These are phyloP conservation scores for Ananas comosus DNA, from an alignment of 176 grass and related monocot genomes.

Conservation along the genomic window DNA sequence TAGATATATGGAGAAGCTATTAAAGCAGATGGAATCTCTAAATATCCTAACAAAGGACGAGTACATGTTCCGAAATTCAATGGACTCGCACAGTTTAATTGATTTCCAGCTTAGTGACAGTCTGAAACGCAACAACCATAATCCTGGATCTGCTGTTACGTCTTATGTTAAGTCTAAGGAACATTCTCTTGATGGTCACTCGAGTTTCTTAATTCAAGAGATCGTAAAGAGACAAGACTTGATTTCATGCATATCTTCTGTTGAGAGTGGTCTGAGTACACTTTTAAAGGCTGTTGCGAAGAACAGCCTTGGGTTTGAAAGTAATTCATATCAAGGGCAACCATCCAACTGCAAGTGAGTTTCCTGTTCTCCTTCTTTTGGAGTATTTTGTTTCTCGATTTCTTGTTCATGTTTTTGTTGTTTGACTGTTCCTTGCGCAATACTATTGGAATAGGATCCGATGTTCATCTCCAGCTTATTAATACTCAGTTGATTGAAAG, in stretches of 20 bases:
- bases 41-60: constrained; percentile 8
- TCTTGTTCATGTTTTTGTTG: neutral
- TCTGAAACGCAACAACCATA: no score
- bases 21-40: constrained; percentile 25
- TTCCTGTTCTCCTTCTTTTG: no score
- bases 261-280: constrained; percentile 27
- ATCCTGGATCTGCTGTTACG: no score
- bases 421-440: neutral
- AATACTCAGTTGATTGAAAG: no score
- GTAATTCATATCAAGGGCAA: constrained; percentile 4
- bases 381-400: neutral
- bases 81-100: no score
- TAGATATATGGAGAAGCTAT: constrained; percentile 33
- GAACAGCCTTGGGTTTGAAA: constrained; percentile 9
- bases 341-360: neutral
- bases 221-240: constrained; percentile 33
- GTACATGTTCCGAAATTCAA: neutral
- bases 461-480: no score
- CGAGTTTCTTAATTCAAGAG: constrained; percentile 48
- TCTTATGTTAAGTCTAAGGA: neutral
- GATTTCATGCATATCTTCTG: constrained; percentile 32
- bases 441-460: no score
- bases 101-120: no score
- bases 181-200: constrained; percentile 24
- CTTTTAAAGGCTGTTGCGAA: constrained; percentile 29